Evolutionary conservation across 352 stramenopile species (phyloP), one percentile per base, ranked within the genome.

Genomic region (Globisporangium ultimum): DNA sequence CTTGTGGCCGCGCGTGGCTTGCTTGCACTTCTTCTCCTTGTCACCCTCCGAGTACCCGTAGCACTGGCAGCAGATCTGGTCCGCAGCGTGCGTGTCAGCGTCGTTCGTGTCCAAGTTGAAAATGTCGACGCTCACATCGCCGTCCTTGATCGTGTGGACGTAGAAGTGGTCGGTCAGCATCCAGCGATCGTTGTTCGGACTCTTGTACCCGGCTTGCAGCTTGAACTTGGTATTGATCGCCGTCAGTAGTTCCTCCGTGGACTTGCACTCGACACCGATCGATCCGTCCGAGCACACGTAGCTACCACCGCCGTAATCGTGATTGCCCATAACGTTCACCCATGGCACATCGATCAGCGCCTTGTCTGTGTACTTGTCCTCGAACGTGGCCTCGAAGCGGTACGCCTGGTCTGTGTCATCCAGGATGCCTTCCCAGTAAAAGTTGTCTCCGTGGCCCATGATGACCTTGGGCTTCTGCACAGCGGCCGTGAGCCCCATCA

Each of bases 101-200:
- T 77, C 63, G 63, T 79, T 84, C 52, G 66, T 84, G 53, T 84
- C 74, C 15, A 84, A 45, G 55, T 81, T 84, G 63, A 77, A 84
- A 18, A 84, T 70, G 36, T 84, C 74, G 18, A 84, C 65, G 20
- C 47, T 67, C n/a, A 80, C 63, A 24, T 64, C 71, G 28, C 54
- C 61, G n/a, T 66, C 41, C 28, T 68, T 53, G 28, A 84, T 54
- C 32, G 53, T 56, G 52, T 78, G 59, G 46, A 65, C 69, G 62
- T 77, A 84, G 51, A 76, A 84, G 54, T 78, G 71, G 68, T 80
- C 74, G 17, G 64, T 68, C 5, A 84, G 43, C 13, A 73, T 52
- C 74, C 74, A 84, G 18, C 74, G 74, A 51, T 84, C 67, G 61
- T 70, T 69, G 58, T 80, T 72, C 1, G 73, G 73, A 36, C 71